Evolutionary conservation across 78 protist species (phyloP).

Genomic region (Dictyostelium capitatum): DNA sequence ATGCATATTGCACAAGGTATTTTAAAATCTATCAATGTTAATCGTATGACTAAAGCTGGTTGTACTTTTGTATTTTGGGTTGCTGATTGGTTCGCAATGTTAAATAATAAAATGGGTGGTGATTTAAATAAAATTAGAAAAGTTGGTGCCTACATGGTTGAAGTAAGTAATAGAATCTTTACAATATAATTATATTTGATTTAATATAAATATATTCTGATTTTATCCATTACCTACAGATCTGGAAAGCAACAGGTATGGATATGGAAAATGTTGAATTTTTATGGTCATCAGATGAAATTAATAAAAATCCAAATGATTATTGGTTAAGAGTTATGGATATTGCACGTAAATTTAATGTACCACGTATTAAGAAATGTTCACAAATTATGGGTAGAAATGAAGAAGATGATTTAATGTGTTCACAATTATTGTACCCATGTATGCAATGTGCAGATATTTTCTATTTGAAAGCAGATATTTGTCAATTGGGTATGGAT

Average conservation of each 20-base stretch:
- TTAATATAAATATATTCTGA: not conserved
- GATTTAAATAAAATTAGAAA: constrained; percentile 93
- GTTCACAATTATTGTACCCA: constrained; percentile 97
- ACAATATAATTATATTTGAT: too few relatives aligned
- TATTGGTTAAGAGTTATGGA: constrained; percentile 98
- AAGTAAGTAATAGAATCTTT: constrained; percentile 83
- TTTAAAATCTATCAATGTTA: constrained; percentile 98
- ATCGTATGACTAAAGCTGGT: constrained; percentile 96
- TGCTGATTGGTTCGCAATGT: constrained; percentile 99
- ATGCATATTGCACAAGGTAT: constrained; percentile 99
- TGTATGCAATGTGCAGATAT: constrained; percentile 99
- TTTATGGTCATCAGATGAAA: constrained; percentile 97
- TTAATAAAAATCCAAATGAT: constrained; percentile 90
- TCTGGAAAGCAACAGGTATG: constrained; percentile 99
- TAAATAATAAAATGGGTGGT: constrained; percentile 99
- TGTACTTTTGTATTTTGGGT: constrained; percentile 97
- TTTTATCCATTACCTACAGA: not conserved
- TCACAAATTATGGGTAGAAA: constrained; percentile 97
- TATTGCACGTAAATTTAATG: constrained; percentile 89
- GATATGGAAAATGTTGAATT: constrained; percentile 94
- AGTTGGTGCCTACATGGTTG: constrained; percentile 97
- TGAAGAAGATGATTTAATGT: constrained; percentile 91
- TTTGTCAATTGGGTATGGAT: constrained; percentile 99
- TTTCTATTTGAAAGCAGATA: constrained; percentile 97
- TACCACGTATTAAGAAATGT: constrained; percentile 96